phyloP scores from a whole-genome alignment of 2,329 filamentous ascomycete species.

The Didymella exigua region DNA sequence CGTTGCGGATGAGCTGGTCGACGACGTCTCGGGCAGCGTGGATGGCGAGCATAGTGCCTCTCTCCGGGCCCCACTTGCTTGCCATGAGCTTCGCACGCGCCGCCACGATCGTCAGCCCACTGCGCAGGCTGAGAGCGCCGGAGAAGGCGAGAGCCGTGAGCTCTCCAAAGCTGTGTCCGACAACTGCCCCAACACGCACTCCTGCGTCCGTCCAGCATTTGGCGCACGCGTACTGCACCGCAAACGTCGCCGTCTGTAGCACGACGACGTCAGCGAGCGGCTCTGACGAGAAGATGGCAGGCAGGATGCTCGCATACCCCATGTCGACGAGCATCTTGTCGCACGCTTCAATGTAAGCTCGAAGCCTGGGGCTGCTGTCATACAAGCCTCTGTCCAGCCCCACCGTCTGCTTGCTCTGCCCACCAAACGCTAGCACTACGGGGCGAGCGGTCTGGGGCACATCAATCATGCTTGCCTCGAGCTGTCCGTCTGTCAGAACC shows the following conservation, averaged over 20 bases:
- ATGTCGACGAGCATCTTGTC: slow-evolving; percentile 11
- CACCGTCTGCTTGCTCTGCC: slow-evolving; percentile 18
- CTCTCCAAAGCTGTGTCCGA: slow-evolving; percentile 46
- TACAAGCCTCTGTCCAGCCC: slow-evolving; percentile 13
- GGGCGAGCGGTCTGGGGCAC: not conserved
- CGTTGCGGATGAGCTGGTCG: not conserved
- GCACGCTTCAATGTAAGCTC: slow-evolving; percentile 21
- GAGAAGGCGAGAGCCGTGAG: slow-evolving; percentile 47
- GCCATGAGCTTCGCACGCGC: not conserved
- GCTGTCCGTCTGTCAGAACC: not conserved
- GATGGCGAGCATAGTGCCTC: slow-evolving; percentile 32
- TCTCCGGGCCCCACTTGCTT: slow-evolving; percentile 25
- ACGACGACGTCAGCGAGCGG: not conserved
- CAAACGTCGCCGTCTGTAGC: slow-evolving; percentile 13
- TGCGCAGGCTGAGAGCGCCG: slow-evolving; percentile 41
- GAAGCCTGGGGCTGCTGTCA: slow-evolving; percentile 7
- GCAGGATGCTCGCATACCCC: slow-evolving; percentile 15
- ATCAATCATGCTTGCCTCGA: not conserved
- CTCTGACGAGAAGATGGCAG: slow-evolving; percentile 16
- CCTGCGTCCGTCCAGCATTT: slow-evolving; percentile 11
- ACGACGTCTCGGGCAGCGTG: not conserved
- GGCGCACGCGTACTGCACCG: not conserved
- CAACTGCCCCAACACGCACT: slow-evolving; percentile 14
- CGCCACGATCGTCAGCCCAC: slow-evolving; percentile 45
- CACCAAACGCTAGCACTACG: slow-evolving; percentile 24